A percentile compares a stretch with the other conserved stretches of the same genome.
Evolutionary conservation across 768 basidiomycete species (phyloP).

Genomic region (Cyathus striatus): DNA sequence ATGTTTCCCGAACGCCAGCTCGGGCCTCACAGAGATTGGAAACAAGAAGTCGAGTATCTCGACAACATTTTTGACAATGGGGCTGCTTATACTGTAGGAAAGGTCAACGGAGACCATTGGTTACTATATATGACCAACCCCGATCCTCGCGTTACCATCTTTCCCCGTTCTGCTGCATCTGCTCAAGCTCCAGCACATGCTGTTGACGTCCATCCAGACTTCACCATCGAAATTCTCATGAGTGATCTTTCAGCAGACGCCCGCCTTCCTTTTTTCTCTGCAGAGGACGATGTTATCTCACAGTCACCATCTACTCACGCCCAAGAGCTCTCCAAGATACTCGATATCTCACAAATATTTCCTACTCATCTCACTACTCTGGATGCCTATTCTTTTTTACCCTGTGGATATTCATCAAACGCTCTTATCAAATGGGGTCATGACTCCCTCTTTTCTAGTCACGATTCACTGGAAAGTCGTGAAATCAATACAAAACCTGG

Average conservation of each 20-base stretch:
- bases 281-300: constrained; percentile 20
- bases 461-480: constrained; percentile 6
- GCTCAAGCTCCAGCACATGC: constrained; percentile 4
- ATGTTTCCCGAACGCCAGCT: constrained; percentile 97
- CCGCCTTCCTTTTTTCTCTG: constrained; percentile 72
- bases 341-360: constrained; percentile 83
- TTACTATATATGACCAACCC: constrained; percentile 86
- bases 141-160: constrained; percentile 11
- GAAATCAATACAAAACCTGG: constrained; percentile 5
- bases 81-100: constrained; percentile 94
- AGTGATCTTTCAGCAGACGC: constrained; percentile 75
- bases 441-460: constrained; percentile 17
- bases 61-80: constrained; percentile 87
- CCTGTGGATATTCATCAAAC: constrained; percentile 96
- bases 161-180: neutral
- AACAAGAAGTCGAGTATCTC: constrained; percentile 85
- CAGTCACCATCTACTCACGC: constrained; percentile 46
- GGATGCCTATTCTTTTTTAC: constrained; percentile 90
- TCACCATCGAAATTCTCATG: constrained; percentile 98
- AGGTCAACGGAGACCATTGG: constrained; percentile 99
- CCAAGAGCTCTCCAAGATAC: constrained; percentile 54
- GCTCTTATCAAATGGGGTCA: constrained; percentile 71
- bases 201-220: constrained; percentile 52
- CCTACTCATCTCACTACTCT: constrained; percentile 73
- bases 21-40: constrained; percentile 93